Evolutionary conservation across 78 protist genomes (phyloP).

Genomic region (Paratrimastix pyriformis): DNA sequence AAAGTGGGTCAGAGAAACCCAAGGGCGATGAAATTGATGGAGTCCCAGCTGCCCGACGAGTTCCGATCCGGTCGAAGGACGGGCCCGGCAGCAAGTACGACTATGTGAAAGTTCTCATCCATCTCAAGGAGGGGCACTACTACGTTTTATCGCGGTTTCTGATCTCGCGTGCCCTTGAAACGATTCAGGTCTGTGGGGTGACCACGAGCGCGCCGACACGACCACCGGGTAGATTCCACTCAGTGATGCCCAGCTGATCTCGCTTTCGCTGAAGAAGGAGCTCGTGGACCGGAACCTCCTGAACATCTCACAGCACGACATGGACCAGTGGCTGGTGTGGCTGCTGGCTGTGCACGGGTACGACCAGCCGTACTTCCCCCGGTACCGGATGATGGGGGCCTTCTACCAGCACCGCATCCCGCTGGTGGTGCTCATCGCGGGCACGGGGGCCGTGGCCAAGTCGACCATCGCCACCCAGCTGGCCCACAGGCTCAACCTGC

Average conservation of each 20-base stretch:
- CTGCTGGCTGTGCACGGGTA: neutral
- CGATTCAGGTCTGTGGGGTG: neutral
- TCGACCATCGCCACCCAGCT: neutral
- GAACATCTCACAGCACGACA: neutral
- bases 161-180: neutral
- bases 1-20: too few relatives aligned
- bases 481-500: constrained; percentile 6
- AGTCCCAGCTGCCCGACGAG: too few relatives aligned
- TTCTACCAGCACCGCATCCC: constrained; percentile 4
- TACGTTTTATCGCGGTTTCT: constrained; percentile 1
- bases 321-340: neutral
- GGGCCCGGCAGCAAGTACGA: constrained; percentile 7
- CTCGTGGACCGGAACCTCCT: neutral
- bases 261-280: neutral
- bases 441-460: constrained; percentile 1
- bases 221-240: neutral
- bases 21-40: too few relatives aligned
- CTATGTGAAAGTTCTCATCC: constrained; percentile 4
- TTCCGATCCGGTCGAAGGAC: too few relatives aligned
- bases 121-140: neutral
- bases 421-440: constrained; percentile 1
- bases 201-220: neutral
- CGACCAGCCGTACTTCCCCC: neutral
- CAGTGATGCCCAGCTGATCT: neutral
- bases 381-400: constrained; percentile 4